Evolutionary conservation across 2,329 filamentous ascomycete genomes (phyloP), one percentile per base, ranked within the genome.

Genomic region (Aspergillus bombycis): DNA sequence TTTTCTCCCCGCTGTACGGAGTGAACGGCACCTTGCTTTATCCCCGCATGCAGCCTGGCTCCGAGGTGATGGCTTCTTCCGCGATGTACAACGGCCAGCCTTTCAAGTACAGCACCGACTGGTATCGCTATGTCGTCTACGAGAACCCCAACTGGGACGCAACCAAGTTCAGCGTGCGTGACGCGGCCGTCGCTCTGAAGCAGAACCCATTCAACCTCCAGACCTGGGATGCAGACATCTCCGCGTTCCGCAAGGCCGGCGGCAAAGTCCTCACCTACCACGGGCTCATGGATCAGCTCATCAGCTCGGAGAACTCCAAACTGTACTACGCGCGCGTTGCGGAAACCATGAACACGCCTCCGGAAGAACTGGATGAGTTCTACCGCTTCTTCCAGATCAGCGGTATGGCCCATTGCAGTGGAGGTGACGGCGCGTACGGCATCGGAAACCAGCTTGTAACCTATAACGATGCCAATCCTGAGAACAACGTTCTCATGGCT

Each of bases 311-410:
- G 0, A 80, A 83, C 23, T 83, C 81, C 2, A 79, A 83, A 11
- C 84, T 84, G 71, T 88, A 80, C 69, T 84, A 85, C 72, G 76
- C 80, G 21, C 77, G 81, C 19, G 79, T 85, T 1, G 69, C 71
- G 6, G 65, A 76, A 26, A 70, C 72, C 0, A 78, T 84, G 72
- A 73, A 78, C 0, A 55, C 75, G 7, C 60, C 68, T 0, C 71
- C 76, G 0, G 53, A 65, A 5, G 62, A 73, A 0, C 63, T 81
- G 9, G 79, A 81, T 62, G 74, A 76, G 0, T 81, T 80, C 65
- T 78, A 81, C 54, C 80, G 80, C 52, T 82, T 83, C 67, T 87
- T 87, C 68, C 76, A 75, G 23, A 79, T 87, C n/a, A 84, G 84
- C 0, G 85, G 85, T 0, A 84, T 86, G 82, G 75, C 74, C 12